A percentile compares a stretch with the other conserved stretches of the same genome.
Evolutionary conservation across 1,284 basidiomycete genomes (phyloP).

Genomic region (Naganishia liquefaciens): DNA sequence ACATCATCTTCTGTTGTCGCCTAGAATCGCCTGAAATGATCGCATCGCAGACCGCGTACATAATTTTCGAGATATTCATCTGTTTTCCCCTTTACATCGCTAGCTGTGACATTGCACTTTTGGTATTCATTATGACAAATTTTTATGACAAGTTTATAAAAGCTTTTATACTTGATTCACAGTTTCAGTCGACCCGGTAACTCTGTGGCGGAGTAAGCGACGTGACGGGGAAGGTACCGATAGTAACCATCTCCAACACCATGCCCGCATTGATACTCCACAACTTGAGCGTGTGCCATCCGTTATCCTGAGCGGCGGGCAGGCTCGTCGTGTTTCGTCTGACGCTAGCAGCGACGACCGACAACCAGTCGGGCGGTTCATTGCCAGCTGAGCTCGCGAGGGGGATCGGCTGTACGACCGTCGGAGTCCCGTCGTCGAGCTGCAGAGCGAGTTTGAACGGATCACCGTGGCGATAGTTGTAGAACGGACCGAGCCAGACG

Average conservation of each 20-base stretch:
- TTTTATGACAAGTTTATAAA: no score
- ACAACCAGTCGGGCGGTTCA: slow-evolving; percentile 55
- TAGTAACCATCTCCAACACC: slow-evolving; percentile 39
- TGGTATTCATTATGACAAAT: no score
- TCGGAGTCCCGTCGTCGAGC: slow-evolving; percentile 58
- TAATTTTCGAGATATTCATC: no score
- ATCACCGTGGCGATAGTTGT: slow-evolving; percentile 55
- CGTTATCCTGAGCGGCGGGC: slow-evolving; percentile 27
- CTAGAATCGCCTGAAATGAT: no score
- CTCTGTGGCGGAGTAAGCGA: slow-evolving; percentile 27
- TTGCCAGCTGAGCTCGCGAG: slow-evolving; percentile 56
- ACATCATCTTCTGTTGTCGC: no score
- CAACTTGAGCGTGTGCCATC: slow-evolving; percentile 41
- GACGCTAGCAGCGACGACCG: slow-evolving; percentile 40
- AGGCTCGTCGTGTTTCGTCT: slow-evolving; percentile 40
- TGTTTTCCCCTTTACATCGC: no score
- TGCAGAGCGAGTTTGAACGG: slow-evolving; percentile 61
- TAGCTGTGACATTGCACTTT: no score
- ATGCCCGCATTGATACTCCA: slow-evolving; percentile 44
- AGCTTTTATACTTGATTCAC: neutral
- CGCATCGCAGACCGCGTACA: no score
- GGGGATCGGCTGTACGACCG: slow-evolving; percentile 60
- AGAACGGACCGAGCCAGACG: slow-evolving; percentile 60
- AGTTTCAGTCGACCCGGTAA: slow-evolving; percentile 8
- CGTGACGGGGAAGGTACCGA: slow-evolving; percentile 26